phyloP scores from a whole-genome alignment of 129 eudicot genomes.

The Rutidosis leptorrhynchoides region DNA sequence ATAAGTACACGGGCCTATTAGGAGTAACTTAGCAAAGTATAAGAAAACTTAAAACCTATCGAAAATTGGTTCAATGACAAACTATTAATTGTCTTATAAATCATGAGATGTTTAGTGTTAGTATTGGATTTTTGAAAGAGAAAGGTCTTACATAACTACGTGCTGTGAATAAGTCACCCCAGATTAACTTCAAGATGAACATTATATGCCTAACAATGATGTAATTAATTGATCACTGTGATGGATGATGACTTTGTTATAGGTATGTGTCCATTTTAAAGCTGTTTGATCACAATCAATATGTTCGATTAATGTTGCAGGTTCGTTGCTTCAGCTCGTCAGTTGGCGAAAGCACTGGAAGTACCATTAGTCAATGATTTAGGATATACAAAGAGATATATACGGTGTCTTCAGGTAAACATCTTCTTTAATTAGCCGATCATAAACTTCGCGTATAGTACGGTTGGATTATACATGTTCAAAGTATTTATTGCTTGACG shows the following conservation, averaged over 20 bases:
- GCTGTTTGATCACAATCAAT: no score
- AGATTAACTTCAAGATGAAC: background rate
- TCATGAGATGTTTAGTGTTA: background rate
- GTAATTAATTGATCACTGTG: background rate
- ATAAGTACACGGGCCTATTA: conserved; percentile 1
- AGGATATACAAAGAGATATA: conserved; percentile 98
- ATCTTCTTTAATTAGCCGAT: conserved; percentile 10
- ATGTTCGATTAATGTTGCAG: no score
- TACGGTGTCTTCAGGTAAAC: conserved; percentile 93
- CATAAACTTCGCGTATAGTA: background rate
- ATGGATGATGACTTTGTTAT: conserved; percentile 14
- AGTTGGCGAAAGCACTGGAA: conserved; percentile 94
- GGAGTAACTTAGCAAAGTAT: conserved; percentile 16
- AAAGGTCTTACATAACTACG: background rate
- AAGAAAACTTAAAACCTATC: background rate
- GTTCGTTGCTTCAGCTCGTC: conserved; percentile 98
- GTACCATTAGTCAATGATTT: conserved; percentile 96
- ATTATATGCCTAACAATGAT: conserved; percentile 4
- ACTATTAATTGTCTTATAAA: background rate
- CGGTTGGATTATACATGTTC: background rate
- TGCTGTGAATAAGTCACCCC: background rate
- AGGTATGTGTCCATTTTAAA: no score
- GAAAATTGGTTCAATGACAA: background rate
- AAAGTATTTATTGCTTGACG: background rate
- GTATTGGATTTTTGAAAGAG: background rate